Base-by-base conservation (phyloP, 306 rosid species). In the Chamaecrista fasciculata region DNA sequence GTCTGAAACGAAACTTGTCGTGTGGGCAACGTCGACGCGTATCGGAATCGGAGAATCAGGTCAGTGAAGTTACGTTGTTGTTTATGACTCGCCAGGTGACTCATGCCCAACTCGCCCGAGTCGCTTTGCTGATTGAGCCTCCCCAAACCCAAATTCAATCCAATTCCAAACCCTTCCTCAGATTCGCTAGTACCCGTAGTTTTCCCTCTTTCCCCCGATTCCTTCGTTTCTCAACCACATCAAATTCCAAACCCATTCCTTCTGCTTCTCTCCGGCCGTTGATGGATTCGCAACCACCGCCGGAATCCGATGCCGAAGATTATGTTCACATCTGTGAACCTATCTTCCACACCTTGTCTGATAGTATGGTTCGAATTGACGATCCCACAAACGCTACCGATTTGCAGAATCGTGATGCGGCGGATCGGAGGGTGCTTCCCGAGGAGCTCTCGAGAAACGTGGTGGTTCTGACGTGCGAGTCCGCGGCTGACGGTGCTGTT, bases 311-410 rank as follows among this genome's bases (percentile, higher is more conserved):
- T 37, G 29, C 74, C 48, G 98, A 88, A 29, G 96, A 88, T 14
- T 90, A 88, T 62, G 79, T 90, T 66, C 97, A 87, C 84, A 69
- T 94, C 72, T 84, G 80, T 69, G 87, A 85, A 75, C 87, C 96
- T 34, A 60, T 49, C 47, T 70, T 81, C 63, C 95, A 88, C 59
- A 82, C 56, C 78, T 74, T 88, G 64, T 72, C 86, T 15, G 90
- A 90, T 4, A 94, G 95, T 80, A 83, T 91, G 75, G 88, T 91
- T 53, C 86, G 88, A 14, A 78, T 86, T 11, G 96, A 88, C 46
- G 85, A 28, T 66, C 86, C 89, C 23, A 63, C 77, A 7, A 55
- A 71, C 5, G 78, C 44, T 25, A 29, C 61, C 28, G 79, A 2
- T 1, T 70, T 66, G 4, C 26, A 64, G 5, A 56, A 39, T 33